Conservation (phyloP, 1,284 basidiomycete species). For the Trametes versicolor region DNA sequence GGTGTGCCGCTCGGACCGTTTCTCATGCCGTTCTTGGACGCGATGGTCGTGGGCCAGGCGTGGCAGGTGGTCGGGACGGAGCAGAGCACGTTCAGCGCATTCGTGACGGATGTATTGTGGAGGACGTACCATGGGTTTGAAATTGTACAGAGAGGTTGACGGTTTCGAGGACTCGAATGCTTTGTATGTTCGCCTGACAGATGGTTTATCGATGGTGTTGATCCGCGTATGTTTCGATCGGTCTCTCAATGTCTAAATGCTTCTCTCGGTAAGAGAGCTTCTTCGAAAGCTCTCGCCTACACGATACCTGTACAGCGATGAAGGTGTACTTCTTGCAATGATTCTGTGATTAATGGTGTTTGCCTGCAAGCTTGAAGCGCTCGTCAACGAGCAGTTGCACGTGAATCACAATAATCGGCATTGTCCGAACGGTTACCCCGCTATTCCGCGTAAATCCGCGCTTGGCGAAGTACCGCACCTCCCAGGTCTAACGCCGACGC, state of each 20-base stretch:
- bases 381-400: not conserved
- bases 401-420: conserved; percentile 20
- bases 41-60: conserved; percentile 69
- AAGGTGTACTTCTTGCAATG: too few species aligned
- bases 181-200: too few species aligned
- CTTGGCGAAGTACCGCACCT: conserved; percentile 19
- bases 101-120: conserved; percentile 74
- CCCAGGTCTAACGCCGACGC: conserved; percentile 20
- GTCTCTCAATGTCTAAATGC: too few species aligned
- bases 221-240: too few species aligned
- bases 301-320: too few species aligned
- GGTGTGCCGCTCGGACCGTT: conserved; percentile 59
- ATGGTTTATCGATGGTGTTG: not conserved
- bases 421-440: conserved; percentile 19
- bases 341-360: not conserved
- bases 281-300: too few species aligned
- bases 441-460: conserved; percentile 25
- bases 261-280: not conserved
- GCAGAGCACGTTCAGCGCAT: conserved; percentile 78
- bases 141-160: conserved; percentile 60
- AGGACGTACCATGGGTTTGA: conserved; percentile 60
- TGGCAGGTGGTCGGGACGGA: conserved; percentile 70
- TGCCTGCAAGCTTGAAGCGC: not conserved
- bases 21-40: conserved; percentile 73
- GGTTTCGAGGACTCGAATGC: not conserved